These are phyloP conservation scores for Carallia brachiata DNA, from an alignment of 345 rosid species.

Conservation along the genomic window DNA sequence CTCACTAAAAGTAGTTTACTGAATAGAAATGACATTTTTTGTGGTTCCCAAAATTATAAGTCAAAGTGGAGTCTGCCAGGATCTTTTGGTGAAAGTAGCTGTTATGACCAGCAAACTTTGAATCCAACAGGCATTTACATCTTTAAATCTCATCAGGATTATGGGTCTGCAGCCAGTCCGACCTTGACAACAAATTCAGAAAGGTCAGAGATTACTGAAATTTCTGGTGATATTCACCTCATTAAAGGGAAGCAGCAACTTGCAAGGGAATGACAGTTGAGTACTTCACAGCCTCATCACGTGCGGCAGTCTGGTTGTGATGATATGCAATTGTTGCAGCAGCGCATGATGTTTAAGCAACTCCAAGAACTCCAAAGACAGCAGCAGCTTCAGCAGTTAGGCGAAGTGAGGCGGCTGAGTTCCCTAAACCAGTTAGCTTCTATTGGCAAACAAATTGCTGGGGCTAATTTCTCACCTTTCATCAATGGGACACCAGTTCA, in stretches of 20 bases:
- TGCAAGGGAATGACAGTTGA: conserved; percentile 27
- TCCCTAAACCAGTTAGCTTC: conserved; percentile 43
- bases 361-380: conserved; percentile 73
- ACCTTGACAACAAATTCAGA: conserved; percentile 24
- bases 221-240: conserved; percentile 33
- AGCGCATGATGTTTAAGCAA: conserved; percentile 65
- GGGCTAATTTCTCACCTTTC: conserved; percentile 40
- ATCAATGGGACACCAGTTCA: conserved; percentile 56
- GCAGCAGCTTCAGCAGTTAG: conserved; percentile 42
- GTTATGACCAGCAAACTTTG: conserved; percentile 18
- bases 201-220: conserved; percentile 25
- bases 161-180: conserved; percentile 22
- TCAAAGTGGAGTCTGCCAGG: conserved; percentile 17
- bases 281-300: conserved; percentile 21
- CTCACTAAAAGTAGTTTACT: conserved; percentile 20
- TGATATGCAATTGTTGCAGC: conserved; percentile 70
- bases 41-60: conserved; percentile 22
- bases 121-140: conserved; percentile 16
- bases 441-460: conserved; percentile 38
- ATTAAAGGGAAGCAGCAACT: conserved; percentile 40
- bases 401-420: conserved; percentile 48
- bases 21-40: conserved; percentile 25
- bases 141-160: conserved; percentile 17
- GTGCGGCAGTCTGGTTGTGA: conserved; percentile 58
- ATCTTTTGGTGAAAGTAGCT: conserved; percentile 11